Evolutionary conservation across 768 basidiomycete genomes (phyloP), one percentile per base, ranked within the genome.

Genomic region (Mycena kentingensis): DNA sequence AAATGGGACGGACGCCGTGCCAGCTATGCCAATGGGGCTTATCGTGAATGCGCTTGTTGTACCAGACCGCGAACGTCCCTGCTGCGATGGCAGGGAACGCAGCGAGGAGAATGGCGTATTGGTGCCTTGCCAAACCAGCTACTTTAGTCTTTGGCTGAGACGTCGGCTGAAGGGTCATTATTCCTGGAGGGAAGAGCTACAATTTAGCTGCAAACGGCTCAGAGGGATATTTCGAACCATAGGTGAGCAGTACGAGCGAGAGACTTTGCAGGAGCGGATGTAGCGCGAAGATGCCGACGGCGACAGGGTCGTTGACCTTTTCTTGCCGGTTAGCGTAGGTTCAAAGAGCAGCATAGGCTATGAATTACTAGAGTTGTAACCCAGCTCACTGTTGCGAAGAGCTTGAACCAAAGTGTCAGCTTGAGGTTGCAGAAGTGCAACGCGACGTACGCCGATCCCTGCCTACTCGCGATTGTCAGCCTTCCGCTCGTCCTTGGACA

Each of bases 101-200:
- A 18, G 80, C 31, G 10, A 68, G 66, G 5, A 87, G 67, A 59
- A 85, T 80, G 13, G 81, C 79, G 24, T 77, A 63, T 64, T 93
- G 88, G 63, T 94, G 92, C 27, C 87, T 78, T 13, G 73, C 64
- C 3, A 93, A 74, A 0, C 88, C 89, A 1, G 82, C 80, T 8
- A 79, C 75, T 68, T 89, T 87, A 34, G 82, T 80, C 62, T 71
- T 75, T 3, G 84, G 83, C 44, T 82, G 80, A 3, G 83, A 79
- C 11, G 88, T 88, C 1, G 86, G 86, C 58, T 87, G 91, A 11
- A 87, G 82, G 21, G 89, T 90, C 60, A 88, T 63, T 36, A 93
- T 81, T 6, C 84, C 90, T 90, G 45, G 22, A 10, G 5, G 26
- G 7, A 19, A 10, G 16, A 19, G 5, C 24, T 12, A 26, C 13